These are phyloP conservation scores for Adansonia rubrostipa DNA, from an alignment of 441 rosid species.

Conservation along the genomic window DNA sequence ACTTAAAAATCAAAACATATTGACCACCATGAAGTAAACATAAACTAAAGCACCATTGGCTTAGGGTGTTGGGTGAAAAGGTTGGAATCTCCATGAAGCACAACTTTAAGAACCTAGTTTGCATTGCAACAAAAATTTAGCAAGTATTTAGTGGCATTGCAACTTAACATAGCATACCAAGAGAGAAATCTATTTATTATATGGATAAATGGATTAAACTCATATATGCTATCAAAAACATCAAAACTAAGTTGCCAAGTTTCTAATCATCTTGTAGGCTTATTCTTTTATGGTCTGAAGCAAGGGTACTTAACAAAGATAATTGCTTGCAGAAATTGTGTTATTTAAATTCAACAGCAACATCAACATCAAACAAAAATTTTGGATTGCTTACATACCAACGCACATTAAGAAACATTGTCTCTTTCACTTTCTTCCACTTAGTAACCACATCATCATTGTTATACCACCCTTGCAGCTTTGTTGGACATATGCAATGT, in stretches of 20 bases:
- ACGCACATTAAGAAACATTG: constrained; percentile 65
- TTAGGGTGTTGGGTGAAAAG: constrained; percentile 69
- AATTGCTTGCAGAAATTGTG: constrained; percentile 88
- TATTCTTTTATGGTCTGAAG: not conserved
- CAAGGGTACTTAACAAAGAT: constrained; percentile 65
- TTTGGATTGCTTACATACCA: constrained; percentile 83
- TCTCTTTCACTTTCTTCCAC: constrained; percentile 76
- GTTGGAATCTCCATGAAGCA: constrained; percentile 72
- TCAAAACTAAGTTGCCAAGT: not conserved
- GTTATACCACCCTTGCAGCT: constrained; percentile 83
- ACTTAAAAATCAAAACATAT: too few relatives aligned
- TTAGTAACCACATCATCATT: constrained; percentile 91
- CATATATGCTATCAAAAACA: not conserved
- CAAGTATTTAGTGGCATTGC: not conserved
- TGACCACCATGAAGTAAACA: constrained; percentile 32
- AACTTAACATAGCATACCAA: not conserved
- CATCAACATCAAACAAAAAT: constrained; percentile 46
- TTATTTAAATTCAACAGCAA: constrained; percentile 85
- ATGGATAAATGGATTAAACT: not conserved
- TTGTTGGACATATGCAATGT: constrained; percentile 7
- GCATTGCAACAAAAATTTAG: constrained; percentile 24
- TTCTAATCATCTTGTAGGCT: not conserved
- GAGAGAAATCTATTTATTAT: not conserved
- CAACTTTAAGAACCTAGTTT: constrained; percentile 72
- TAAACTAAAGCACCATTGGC: constrained; percentile 64